Evolutionary conservation across 202 grass and related monocot species (phyloP).

Genomic region (Dendrocalamus latiflorus): DNA sequence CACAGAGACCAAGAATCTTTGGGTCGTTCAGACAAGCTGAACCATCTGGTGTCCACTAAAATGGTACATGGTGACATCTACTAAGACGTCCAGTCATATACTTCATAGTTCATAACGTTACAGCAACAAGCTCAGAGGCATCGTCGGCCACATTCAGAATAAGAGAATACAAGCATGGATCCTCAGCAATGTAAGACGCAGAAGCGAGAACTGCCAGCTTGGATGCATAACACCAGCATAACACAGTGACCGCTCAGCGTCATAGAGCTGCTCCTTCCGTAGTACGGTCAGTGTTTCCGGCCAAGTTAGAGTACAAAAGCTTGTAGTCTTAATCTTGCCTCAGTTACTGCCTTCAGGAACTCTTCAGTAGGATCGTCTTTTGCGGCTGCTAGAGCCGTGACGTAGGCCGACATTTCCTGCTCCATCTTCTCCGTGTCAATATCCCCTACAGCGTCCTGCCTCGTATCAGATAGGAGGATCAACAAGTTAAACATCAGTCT

Average conservation of each 20-base stretch:
- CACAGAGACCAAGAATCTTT: neutral
- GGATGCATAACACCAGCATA: neutral
- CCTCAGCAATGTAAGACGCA: constrained; percentile 23
- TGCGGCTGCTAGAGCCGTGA: constrained; percentile 60
- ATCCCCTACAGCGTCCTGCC: constrained; percentile 40
- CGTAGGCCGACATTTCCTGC: constrained; percentile 60
- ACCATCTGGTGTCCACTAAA: constrained; percentile 22
- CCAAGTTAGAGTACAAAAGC: constrained; percentile 56
- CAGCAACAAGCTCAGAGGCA: constrained; percentile 12
- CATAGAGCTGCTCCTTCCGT: constrained; percentile 11
- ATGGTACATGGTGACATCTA: constrained; percentile 30
- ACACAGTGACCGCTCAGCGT: neutral
- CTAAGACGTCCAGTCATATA: neutral
- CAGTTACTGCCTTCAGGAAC: constrained; percentile 49
- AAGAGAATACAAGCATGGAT: constrained; percentile 23
- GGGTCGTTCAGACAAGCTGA: neutral
- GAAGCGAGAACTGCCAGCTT: constrained; percentile 9
- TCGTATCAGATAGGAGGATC: neutral
- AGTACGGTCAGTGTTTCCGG: neutral
- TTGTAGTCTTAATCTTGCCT: constrained; percentile 73
- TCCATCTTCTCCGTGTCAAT: constrained; percentile 62
- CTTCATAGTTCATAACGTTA: constrained; percentile 4
- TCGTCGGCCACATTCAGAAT: constrained; percentile 6
- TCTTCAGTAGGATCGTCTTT: constrained; percentile 82
- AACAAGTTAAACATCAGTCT: neutral